A percentile compares a stretch with the other conserved stretches of the same genome.
Evolutionary conservation across 2,329 filamentous ascomycete genomes (phyloP).

Genomic region (Conoideocrella luteorostrata): DNA sequence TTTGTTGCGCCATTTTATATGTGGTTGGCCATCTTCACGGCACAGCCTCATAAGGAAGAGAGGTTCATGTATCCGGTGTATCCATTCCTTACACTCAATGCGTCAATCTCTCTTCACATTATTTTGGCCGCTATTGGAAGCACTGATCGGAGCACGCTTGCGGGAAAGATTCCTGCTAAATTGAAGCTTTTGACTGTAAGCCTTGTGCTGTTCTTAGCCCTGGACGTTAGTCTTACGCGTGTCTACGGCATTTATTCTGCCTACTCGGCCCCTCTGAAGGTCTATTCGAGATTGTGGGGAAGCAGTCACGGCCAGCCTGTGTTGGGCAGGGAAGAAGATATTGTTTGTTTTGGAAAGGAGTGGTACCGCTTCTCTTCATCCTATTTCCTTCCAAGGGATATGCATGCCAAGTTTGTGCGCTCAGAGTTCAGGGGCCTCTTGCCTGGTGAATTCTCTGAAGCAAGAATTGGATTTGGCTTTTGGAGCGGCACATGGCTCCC

Average conservation of each 20-base stretch:
- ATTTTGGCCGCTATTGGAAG: slow-evolving; percentile 69
- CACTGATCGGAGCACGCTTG: slow-evolving; percentile 56
- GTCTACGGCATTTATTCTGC: slow-evolving; percentile 71
- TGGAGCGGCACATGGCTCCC: slow-evolving; percentile 80
- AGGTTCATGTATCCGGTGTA: slow-evolving; percentile 98
- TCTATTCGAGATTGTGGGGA: slow-evolving; percentile 63
- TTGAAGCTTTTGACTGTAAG: slow-evolving; percentile 64
- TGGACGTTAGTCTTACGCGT: slow-evolving; percentile 63
- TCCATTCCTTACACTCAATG: slow-evolving; percentile 82
- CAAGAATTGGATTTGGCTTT: slow-evolving; percentile 59
- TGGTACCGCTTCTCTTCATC: slow-evolving; percentile 98
- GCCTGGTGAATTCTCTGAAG: slow-evolving; percentile 83
- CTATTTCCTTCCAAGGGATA: slow-evolving; percentile 78
- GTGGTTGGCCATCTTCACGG: slow-evolving; percentile 86
- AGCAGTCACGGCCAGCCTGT: slow-evolving; percentile 33
- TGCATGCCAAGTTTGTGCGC: slow-evolving; percentile 82
- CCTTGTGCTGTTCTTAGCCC: slow-evolving; percentile 53
- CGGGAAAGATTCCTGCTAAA: slow-evolving; percentile 65
- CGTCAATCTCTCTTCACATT: slow-evolving; percentile 77
- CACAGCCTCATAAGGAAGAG: slow-evolving; percentile 96
- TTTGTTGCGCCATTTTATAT: slow-evolving; percentile 86
- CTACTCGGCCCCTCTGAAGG: slow-evolving; percentile 72
- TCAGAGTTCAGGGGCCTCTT: slow-evolving; percentile 85
- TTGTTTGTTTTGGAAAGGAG: slow-evolving; percentile 87
- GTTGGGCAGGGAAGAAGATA: slow-evolving; percentile 55